Evolutionary conservation across 2,329 filamentous ascomycete species (phyloP).

Genomic region (Penicillium sp.): DNA sequence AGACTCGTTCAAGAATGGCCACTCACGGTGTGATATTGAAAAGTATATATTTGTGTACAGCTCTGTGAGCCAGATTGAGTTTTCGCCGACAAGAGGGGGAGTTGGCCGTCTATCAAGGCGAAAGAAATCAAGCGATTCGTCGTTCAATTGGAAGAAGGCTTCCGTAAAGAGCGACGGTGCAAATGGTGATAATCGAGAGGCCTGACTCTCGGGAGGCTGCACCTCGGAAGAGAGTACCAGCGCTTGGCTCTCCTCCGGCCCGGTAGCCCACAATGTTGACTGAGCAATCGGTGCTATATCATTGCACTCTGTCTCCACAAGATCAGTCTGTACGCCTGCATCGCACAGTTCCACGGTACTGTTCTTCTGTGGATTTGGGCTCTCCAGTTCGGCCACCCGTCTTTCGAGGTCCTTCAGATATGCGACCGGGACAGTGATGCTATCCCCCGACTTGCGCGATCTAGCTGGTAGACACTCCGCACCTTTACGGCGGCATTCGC

Average conservation of each 20-base stretch:
- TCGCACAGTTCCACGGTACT: slow-evolving; percentile 16
- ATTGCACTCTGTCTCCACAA: neutral
- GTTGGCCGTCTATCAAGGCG: slow-evolving; percentile 13
- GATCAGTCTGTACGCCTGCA: slow-evolving; percentile 28
- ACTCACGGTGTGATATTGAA: slow-evolving; percentile 28
- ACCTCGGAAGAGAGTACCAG: slow-evolving; percentile 4
- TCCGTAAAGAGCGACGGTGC: slow-evolving; percentile 9
- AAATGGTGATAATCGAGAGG: slow-evolving; percentile 1
- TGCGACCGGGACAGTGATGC: slow-evolving; percentile 26
- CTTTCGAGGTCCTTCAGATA: slow-evolving; percentile 28
- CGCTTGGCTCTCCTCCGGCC: neutral
- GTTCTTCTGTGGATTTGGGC: neutral
- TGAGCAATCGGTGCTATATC: neutral
- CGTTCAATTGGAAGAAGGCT: slow-evolving; percentile 9
- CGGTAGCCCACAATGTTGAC: neutral
- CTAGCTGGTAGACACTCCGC: slow-evolving; percentile 30
- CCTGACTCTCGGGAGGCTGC: neutral
- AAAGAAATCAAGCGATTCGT: slow-evolving; percentile 19
- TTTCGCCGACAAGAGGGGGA: slow-evolving; percentile 9
- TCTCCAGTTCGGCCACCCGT: slow-evolving; percentile 25
- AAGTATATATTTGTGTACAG: slow-evolving; percentile 31
- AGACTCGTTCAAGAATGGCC: slow-evolving; percentile 29
- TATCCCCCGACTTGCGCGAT: slow-evolving; percentile 27
- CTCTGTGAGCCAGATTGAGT: slow-evolving; percentile 24
- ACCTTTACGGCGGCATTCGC: slow-evolving; percentile 30